Evolutionary conservation across 805 yeast species (phyloP).

Genomic region (Myxozyma neglecta): DNA sequence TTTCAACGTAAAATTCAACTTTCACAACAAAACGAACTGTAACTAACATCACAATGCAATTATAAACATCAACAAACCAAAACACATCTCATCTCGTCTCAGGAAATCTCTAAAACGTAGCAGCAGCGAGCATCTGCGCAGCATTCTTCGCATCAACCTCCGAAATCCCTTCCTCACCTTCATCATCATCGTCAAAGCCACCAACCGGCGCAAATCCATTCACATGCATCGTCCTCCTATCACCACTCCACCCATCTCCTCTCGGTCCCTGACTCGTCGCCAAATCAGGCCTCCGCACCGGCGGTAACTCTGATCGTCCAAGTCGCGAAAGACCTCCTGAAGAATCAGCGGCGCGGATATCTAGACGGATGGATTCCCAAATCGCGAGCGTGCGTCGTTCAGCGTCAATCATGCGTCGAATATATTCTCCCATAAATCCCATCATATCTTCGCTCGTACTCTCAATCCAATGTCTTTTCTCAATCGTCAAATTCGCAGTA

Average conservation of each 20-base stretch:
- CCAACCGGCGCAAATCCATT: constrained; percentile 30
- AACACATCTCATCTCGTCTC: background rate
- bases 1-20: too few relatives aligned
- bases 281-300: constrained; percentile 37
- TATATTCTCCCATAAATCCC: constrained; percentile 55
- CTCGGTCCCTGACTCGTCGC: constrained; percentile 49
- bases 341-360: constrained; percentile 71
- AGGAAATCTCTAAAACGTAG: constrained; percentile 53
- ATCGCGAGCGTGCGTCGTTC: constrained; percentile 77
- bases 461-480: constrained; percentile 58
- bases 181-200: constrained; percentile 26
- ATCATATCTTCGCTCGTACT: constrained; percentile 60
- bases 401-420: constrained; percentile 74
- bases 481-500: constrained; percentile 80
- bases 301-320: constrained; percentile 51
- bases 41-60: background rate
- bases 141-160: constrained; percentile 79
- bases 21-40: too few relatives aligned
- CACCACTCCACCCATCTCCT: constrained; percentile 65
- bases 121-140: constrained; percentile 74
- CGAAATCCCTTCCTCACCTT: constrained; percentile 34
- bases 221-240: constrained; percentile 48
- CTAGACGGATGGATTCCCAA: constrained; percentile 69
- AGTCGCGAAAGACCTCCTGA: constrained; percentile 79
- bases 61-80: background rate